phyloP scores from a whole-genome alignment of 768 basidiomycete species.

The Boletus subparvulus region DNA sequence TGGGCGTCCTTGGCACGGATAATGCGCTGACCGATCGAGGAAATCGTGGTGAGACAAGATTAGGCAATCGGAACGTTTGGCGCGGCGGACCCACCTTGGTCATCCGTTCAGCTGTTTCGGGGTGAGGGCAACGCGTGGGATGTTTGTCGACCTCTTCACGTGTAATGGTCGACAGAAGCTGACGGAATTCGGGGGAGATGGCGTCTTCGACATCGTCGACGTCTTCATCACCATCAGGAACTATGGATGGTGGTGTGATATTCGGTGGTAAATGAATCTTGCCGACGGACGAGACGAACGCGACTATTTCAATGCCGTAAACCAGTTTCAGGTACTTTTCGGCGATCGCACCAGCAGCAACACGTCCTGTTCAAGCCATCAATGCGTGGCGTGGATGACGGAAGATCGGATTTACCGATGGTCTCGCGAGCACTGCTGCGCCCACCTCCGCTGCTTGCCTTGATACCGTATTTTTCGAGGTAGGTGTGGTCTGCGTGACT shows the following conservation, averaged over 20 bases:
- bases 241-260: conserved; percentile 41
- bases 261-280: conserved; percentile 78
- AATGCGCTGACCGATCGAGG: conserved; percentile 63
- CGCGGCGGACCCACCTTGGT: conserved; percentile 56
- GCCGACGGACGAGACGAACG: conserved; percentile 95
- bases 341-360: conserved; percentile 97
- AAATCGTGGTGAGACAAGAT: conserved; percentile 9
- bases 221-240: conserved; percentile 52
- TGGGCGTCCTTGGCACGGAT: conserved; percentile 84
- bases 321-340: conserved; percentile 90
- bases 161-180: conserved; percentile 75
- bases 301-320: conserved; percentile 91
- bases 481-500: conserved; percentile 99
- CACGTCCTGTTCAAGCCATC: conserved; percentile 59
- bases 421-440: conserved; percentile 95
- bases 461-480: conserved; percentile 94
- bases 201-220: conserved; percentile 66
- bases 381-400: conserved; percentile 1
- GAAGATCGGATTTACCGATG: conserved; percentile 57
- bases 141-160: conserved; percentile 88
- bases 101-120: conserved; percentile 87
- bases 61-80: conserved; percentile 35
- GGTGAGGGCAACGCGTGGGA: conserved; percentile 86
- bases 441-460: conserved; percentile 96
- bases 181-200: conserved; percentile 78